Evolutionary conservation across 1,284 basidiomycete species (phyloP).

Genomic region (Taiwanofungus camphoratus): DNA sequence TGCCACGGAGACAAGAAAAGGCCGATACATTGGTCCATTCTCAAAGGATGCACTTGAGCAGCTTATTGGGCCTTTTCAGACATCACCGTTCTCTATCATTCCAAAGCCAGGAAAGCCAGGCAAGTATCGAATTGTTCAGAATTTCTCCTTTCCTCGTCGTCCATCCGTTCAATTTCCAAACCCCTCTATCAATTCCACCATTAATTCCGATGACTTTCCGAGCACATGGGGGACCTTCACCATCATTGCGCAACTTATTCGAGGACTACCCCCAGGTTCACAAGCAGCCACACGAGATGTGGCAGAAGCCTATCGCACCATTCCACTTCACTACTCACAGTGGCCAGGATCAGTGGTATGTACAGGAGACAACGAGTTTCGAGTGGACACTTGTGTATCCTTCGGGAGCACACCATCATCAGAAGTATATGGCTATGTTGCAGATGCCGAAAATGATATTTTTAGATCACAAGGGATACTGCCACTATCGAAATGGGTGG

Average conservation of each 20-base stretch:
- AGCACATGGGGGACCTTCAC: constrained; percentile 19
- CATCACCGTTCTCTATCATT: constrained; percentile 8
- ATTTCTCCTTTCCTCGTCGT: constrained; percentile 15
- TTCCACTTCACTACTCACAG: constrained; percentile 6
- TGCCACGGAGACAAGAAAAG: constrained; percentile 16
- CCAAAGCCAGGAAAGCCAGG: constrained; percentile 5
- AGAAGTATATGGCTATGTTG: constrained; percentile 2
- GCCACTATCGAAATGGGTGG: constrained; percentile 15
- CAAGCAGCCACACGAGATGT: constrained; percentile 15
- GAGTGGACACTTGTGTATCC: neutral
- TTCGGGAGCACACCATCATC: constrained; percentile 4
- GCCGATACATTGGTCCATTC: constrained; percentile 29
- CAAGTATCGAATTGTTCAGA: constrained; percentile 13
- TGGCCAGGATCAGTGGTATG: constrained; percentile 26
- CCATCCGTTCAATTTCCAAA: neutral
- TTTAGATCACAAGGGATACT: constrained; percentile 13
- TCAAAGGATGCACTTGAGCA: constrained; percentile 6
- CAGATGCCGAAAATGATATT: constrained; percentile 12
- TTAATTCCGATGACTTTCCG: constrained; percentile 14
- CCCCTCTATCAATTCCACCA: constrained; percentile 5
- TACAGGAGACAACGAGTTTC: constrained; percentile 3
- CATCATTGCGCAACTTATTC: constrained; percentile 11
- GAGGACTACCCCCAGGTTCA: constrained; percentile 16
- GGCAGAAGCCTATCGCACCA: constrained; percentile 16
- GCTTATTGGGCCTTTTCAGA: constrained; percentile 5